A percentile compares a stretch with the other conserved stretches of the same genome.
Conservation (phyloP, 768 basidiomycete species). For the Suillus decipiens region DNA sequence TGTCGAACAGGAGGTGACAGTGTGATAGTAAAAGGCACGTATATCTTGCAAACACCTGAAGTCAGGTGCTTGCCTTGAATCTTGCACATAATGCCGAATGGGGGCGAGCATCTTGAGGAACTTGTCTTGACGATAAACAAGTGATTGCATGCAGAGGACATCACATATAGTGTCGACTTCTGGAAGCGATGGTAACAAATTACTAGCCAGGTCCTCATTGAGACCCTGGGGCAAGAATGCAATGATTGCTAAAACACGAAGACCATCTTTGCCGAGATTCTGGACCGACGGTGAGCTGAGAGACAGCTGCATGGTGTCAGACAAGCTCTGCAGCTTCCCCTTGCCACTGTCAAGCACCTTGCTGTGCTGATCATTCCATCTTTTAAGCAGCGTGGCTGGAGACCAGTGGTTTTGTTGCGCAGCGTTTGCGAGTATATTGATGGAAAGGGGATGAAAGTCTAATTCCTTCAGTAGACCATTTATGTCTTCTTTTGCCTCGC, state of each 20-base stretch:
- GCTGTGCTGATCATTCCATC: not conserved
- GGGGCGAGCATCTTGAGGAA: not conserved
- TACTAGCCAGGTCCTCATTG: not conserved
- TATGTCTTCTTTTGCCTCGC: not conserved
- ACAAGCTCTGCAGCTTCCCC: not conserved
- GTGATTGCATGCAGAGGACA: not conserved
- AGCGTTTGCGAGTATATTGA: slow-evolving; percentile 1
- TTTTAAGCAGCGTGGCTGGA: not conserved
- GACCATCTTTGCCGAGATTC: not conserved
- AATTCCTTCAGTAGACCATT: not conserved
- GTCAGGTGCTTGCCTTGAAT: not conserved
- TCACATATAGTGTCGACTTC: not conserved
- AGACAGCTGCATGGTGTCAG: not conserved
- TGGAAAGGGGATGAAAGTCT: not conserved
- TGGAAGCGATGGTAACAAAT: not conserved
- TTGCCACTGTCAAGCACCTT: not conserved
- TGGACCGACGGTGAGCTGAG: slow-evolving; percentile 1
- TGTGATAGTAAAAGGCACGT: not conserved
- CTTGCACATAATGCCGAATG: slow-evolving; percentile 3
- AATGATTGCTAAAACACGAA: not conserved
- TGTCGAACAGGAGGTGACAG: not conserved
- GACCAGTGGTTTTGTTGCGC: slow-evolving; percentile 9
- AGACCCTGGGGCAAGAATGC: slow-evolving; percentile 10
- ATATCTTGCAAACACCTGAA: not conserved
- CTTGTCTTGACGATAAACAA: slow-evolving; percentile 1